Percentiles rank a stretch among this genome's conserved stretches.
Conservation (phyloP, 768 basidiomycete genomes). For the Serendipita sp. region DNA sequence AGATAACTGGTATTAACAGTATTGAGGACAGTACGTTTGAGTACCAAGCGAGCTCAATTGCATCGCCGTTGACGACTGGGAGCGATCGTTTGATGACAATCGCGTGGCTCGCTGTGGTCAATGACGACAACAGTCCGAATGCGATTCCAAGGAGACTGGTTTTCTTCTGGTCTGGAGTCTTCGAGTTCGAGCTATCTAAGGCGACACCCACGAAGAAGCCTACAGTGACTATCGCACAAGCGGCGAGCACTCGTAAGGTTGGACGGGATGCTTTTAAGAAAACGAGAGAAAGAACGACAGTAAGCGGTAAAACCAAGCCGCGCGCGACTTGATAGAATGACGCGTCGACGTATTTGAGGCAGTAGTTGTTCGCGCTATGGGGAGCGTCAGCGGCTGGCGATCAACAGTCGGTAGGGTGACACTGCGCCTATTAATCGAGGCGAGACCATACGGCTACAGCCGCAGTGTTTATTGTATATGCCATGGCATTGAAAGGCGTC, state of each 20-base stretch:
- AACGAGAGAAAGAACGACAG: slow-evolving; percentile 71
- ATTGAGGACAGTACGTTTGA: slow-evolving; percentile 55
- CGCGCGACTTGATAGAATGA: slow-evolving; percentile 94
- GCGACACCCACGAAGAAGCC: slow-evolving; percentile 89
- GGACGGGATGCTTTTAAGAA: slow-evolving; percentile 55
- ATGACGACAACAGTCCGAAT: slow-evolving; percentile 71
- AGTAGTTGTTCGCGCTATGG: slow-evolving; percentile 70
- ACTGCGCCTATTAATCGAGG: not conserved
- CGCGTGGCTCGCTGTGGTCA: slow-evolving; percentile 80
- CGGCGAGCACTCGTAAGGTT: slow-evolving; percentile 51
- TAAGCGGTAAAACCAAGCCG: slow-evolving; percentile 85
- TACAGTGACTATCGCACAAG: slow-evolving; percentile 66
- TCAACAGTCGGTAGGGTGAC: not conserved
- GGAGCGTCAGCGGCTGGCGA: not conserved
- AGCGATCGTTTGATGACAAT: slow-evolving; percentile 87
- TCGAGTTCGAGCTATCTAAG: slow-evolving; percentile 36
- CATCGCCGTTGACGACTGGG: slow-evolving; percentile 62
- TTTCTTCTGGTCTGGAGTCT: slow-evolving; percentile 8
- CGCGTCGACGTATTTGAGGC: slow-evolving; percentile 84
- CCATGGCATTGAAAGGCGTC: slow-evolving; percentile 1
- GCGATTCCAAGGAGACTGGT: slow-evolving; percentile 38
- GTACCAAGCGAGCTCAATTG: slow-evolving; percentile 81
- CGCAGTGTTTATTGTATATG: slow-evolving; percentile 15
- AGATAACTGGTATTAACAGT: slow-evolving; percentile 52
- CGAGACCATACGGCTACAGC: not conserved